Base-by-base conservation (phyloP, 108 stramenopile species). In the Craspedostauros australis region DNA sequence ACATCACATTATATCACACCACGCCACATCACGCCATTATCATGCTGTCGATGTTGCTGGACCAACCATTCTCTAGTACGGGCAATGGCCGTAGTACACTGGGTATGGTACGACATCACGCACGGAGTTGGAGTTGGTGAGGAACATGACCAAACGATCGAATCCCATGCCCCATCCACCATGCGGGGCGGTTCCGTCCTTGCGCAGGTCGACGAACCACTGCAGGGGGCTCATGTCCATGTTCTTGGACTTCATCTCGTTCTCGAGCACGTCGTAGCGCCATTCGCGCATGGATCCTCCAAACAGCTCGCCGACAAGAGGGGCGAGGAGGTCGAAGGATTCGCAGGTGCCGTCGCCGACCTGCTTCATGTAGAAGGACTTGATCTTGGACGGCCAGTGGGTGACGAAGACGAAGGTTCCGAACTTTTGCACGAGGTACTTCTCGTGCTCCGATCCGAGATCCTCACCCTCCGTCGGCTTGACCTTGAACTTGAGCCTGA, bases 61-160 rank as follows among this genome's bases (percentile, higher is more conserved):
- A n/a, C n/a, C n/a, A n/a, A n/a, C n/a, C n/a, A n/a, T n/a, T n/a
- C n/a, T 51, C 52, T 76, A 95, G 63, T 93, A 91, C 4, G 82
- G 84, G 33, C 87, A 84, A 53, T 89, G 82, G n/a, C 81, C 86
- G 23, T 91, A 93, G 57, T 86, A 86, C 21, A 92, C 73, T 4
- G 95, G 95, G 75, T 93, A 96, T 12, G 95, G 94, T 5, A 96
- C 93, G n/a, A 94, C 91, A 70, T 96, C 95, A 18, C 95, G 72
- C 29, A 96, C 93, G 79, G 84, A 89, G 62, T 90, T 82, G 38
- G 89, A 64, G 44, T 82, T 82, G 52, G 80, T 82, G 34, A 87
- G 70, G 52, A 84, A 80, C 84, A 94, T 86, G 47, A 92, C 77
- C 30, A 96, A 72, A 19, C 95, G 80, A 65, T 96, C 95, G 55